Conservation (phyloP, 176 grass and related monocot species). For the Oryza nivara region DNA sequence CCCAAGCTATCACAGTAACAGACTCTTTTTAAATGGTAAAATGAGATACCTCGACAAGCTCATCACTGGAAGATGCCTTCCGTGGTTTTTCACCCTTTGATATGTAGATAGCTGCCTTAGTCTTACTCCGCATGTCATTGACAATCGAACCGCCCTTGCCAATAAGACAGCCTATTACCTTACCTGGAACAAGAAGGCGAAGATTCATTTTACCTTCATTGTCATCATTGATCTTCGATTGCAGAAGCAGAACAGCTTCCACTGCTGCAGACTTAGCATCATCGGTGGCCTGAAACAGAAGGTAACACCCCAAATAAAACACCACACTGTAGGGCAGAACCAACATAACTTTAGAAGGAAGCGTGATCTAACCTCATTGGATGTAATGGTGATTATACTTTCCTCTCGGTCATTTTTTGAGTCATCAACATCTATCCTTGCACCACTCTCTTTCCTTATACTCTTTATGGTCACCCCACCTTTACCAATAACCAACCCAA, state of each 20-base stretch:
- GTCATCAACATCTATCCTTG: slow-evolving; percentile 88
- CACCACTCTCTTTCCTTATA: slow-evolving; percentile 86
- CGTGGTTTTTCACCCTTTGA: slow-evolving; percentile 84
- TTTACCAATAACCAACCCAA: slow-evolving; percentile 95
- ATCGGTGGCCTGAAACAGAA: slow-evolving; percentile 67
- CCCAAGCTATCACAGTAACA: not conserved
- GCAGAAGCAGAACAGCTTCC: slow-evolving; percentile 90
- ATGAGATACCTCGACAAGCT: slow-evolving; percentile 79
- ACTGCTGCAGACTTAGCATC: slow-evolving; percentile 94
- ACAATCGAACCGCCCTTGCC: slow-evolving; percentile 93
- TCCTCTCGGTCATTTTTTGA: slow-evolving; percentile 78
- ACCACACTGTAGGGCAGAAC: not conserved
- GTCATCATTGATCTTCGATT: slow-evolving; percentile 86
- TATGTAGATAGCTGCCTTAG: slow-evolving; percentile 83
- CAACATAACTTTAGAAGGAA: slow-evolving; percentile 18
- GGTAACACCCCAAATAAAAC: slow-evolving; percentile 25
- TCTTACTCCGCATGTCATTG: slow-evolving; percentile 89
- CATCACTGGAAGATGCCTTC: slow-evolving; percentile 69
- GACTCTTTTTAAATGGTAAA: slow-evolving; percentile 21
- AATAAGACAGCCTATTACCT: slow-evolving; percentile 91
- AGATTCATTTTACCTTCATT: slow-evolving; percentile 65
- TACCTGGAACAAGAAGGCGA: slow-evolving; percentile 81
- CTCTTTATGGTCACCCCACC: slow-evolving; percentile 83
- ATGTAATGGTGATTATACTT: slow-evolving; percentile 78
- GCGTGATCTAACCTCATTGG: slow-evolving; percentile 70